Evolutionary conservation across 257 asterid genomes (phyloP).

Genomic region (Haberlea rhodopensis): DNA sequence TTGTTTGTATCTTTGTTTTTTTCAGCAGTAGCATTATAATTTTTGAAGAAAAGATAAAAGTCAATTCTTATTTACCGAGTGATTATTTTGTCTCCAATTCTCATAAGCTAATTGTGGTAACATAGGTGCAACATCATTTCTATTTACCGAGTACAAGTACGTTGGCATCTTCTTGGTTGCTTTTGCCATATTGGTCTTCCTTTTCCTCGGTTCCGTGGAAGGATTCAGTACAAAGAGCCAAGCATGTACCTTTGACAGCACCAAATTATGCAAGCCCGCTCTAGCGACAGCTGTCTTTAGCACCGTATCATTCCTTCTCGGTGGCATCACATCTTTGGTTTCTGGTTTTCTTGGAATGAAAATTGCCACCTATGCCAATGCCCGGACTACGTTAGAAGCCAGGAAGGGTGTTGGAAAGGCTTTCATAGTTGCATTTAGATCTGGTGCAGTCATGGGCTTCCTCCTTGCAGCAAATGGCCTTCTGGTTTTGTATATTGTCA

Average conservation of each 20-base stretch:
- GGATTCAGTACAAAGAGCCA: conserved; percentile 64
- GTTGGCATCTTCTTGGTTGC: conserved; percentile 81
- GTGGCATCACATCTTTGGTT: conserved; percentile 73
- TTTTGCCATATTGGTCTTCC: conserved; percentile 64
- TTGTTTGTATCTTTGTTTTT: not conserved
- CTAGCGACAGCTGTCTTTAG: conserved; percentile 78
- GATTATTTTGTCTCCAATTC: not conserved
- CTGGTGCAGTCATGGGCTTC: conserved; percentile 94
- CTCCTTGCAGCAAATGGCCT: conserved; percentile 91
- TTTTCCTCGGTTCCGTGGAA: conserved; percentile 84
- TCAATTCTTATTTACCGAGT: not conserved
- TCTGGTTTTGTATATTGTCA: conserved; percentile 60
- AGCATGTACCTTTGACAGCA: conserved; percentile 57
- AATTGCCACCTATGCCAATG: conserved; percentile 87
- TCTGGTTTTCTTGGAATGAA: conserved; percentile 94
- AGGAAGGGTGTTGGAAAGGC: conserved; percentile 89
- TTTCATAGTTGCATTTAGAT: conserved; percentile 72
- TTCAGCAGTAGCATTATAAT: not conserved
- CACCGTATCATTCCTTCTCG: conserved; percentile 67
- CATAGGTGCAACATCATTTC: conserved; percentile 82
- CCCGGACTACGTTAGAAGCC: conserved; percentile 84
- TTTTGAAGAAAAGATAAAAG: not conserved
- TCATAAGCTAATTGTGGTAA: conserved; percentile 21
- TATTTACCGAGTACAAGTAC: conserved; percentile 65
- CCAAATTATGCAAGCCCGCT: conserved; percentile 74